phyloP scores from a whole-genome alignment of 2,329 filamentous ascomycete genomes.

The Sporothrix pallida region DNA sequence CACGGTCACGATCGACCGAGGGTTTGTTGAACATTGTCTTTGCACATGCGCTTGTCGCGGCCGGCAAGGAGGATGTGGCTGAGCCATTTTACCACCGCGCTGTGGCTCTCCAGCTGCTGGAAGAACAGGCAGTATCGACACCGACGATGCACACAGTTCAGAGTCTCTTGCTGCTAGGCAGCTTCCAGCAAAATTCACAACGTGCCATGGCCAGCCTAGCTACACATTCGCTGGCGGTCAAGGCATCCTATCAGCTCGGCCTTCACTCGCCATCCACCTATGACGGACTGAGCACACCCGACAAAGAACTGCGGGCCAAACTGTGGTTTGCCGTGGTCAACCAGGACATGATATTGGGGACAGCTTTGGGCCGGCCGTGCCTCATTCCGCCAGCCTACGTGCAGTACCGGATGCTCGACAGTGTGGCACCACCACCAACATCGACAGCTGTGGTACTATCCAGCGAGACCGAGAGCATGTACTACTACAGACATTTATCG shows the following conservation, averaged over 20 bases:
- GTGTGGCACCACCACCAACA: background rate
- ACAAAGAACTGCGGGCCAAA: slow-evolving; percentile 42
- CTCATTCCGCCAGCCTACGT: slow-evolving; percentile 36
- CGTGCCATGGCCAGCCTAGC: slow-evolving; percentile 44
- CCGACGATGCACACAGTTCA: slow-evolving; percentile 41
- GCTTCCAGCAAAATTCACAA: slow-evolving; percentile 47
- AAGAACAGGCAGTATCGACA: slow-evolving; percentile 41
- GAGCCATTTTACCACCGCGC: slow-evolving; percentile 43
- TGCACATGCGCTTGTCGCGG: slow-evolving; percentile 41
- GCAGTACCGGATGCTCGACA: slow-evolving; percentile 28
- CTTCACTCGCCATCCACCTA: slow-evolving; percentile 45
- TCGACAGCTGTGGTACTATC: background rate
- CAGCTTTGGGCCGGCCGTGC: slow-evolving; percentile 38
- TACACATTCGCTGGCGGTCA: slow-evolving; percentile 44
- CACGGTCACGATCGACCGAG: slow-evolving; percentile 29
- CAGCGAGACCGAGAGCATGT: slow-evolving; percentile 21
- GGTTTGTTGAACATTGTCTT: slow-evolving; percentile 43
- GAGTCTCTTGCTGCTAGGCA: slow-evolving; percentile 43
- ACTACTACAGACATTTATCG: slow-evolving; percentile 33
- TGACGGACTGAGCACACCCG: slow-evolving; percentile 37
- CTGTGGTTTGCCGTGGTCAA: slow-evolving; percentile 46
- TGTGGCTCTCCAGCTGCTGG: slow-evolving; percentile 40
- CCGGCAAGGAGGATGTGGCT: slow-evolving; percentile 36
- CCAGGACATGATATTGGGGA: slow-evolving; percentile 42
- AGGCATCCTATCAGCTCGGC: slow-evolving; percentile 45